Percentiles rank a stretch among this genome's conserved stretches.
Conservation (phyloP, 495 filamentous ascomycete genomes). For the Darksidea phi region DNA sequence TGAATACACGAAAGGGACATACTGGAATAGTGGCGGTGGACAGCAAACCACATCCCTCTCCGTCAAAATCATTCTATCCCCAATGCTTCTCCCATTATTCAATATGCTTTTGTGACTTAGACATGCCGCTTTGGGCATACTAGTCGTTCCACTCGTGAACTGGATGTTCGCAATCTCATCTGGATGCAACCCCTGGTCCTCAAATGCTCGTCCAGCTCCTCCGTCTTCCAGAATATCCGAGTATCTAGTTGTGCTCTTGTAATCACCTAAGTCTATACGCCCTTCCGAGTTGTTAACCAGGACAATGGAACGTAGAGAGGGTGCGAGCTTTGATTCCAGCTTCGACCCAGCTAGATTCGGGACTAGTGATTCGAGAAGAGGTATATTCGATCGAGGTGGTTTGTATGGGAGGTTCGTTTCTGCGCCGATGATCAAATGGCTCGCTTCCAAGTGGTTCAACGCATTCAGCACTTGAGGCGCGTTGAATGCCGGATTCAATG, state of each 20-base stretch:
- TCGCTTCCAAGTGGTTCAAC: conserved; percentile 69
- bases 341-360: conserved; percentile 55
- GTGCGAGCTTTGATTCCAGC: conserved; percentile 64
- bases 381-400: conserved; percentile 70
- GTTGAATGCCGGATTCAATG: conserved; percentile 91
- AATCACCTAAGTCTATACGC: conserved; percentile 51
- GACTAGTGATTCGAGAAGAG: conserved; percentile 64
- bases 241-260: conserved; percentile 57
- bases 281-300: conserved; percentile 76
- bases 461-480: conserved; percentile 72
- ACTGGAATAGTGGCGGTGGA: conserved; percentile 83
- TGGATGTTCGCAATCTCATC: conserved; percentile 90
- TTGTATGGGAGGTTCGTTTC: conserved; percentile 86
- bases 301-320: conserved; percentile 68
- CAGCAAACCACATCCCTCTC: conserved; percentile 73
- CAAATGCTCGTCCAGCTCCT: conserved; percentile 32
- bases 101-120: conserved; percentile 80
- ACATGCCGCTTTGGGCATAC: conserved; percentile 86
- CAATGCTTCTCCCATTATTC: conserved; percentile 85
- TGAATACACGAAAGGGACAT: conserved; percentile 6
- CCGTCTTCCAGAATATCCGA: conserved; percentile 55
- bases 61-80: conserved; percentile 76
- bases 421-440: conserved; percentile 76
- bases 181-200: conserved; percentile 53
- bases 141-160: conserved; percentile 93